Evolutionary conservation across 768 basidiomycete genomes (phyloP).

Genomic region (Gloeopeniophorella convolvens): DNA sequence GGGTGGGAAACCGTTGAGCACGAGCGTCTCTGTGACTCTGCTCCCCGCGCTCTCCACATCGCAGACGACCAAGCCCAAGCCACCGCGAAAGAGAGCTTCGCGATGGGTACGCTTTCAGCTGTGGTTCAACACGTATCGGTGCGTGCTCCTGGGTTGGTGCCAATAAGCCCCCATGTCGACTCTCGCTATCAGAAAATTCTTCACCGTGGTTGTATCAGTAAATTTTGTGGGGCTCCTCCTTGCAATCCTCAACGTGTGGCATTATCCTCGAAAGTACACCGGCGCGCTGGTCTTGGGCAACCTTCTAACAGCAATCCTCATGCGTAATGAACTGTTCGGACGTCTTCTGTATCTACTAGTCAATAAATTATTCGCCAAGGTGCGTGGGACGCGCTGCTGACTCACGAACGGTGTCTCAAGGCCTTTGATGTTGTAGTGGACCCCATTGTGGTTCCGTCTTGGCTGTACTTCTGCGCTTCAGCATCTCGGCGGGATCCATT

Average conservation of each 20-base stretch:
- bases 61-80: conserved; percentile 2
- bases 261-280: conserved; percentile 32
- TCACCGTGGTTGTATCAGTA: conserved; percentile 27
- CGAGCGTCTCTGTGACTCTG: no score
- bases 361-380: conserved; percentile 35
- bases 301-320: conserved; percentile 34
- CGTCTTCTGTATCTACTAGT: conserved; percentile 32
- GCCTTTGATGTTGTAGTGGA: conserved; percentile 26
- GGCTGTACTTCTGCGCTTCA: conserved; percentile 30
- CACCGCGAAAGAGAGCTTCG: conserved; percentile 23
- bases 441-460: conserved; percentile 36
- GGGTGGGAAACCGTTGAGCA: neutral
- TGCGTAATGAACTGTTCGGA: conserved; percentile 39
- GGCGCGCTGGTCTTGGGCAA: conserved; percentile 37
- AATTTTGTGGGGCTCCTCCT: conserved; percentile 31
- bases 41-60: no score
- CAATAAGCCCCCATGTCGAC: neutral
- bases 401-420: neutral
- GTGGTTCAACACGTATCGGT: conserved; percentile 37
- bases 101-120: conserved; percentile 28
- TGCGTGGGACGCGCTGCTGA: conserved; percentile 7
- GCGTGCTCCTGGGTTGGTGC: conserved; percentile 2
- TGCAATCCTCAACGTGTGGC: conserved; percentile 28
- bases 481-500: conserved; percentile 79
- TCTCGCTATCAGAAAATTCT: conserved; percentile 29